Evolutionary conservation across 306 rosid species (phyloP).

Genomic region (Nissolia schottii): DNA sequence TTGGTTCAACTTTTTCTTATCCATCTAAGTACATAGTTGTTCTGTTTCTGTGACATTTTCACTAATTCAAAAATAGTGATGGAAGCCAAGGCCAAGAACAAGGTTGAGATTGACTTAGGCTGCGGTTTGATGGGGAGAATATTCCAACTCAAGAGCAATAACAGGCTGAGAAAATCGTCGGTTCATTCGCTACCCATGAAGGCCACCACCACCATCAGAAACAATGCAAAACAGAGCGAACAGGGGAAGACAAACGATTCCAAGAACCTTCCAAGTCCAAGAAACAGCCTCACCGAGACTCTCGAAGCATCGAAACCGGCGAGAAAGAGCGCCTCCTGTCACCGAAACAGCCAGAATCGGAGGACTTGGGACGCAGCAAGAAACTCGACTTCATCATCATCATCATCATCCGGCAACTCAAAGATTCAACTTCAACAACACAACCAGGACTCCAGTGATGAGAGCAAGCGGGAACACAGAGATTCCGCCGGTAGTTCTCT

Average conservation of each 20-base stretch:
- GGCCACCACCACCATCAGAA: constrained; percentile 13
- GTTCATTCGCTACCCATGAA: constrained; percentile 70
- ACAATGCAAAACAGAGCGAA: constrained; percentile 21
- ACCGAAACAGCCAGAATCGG: constrained; percentile 28
- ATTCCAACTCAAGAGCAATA: constrained; percentile 41
- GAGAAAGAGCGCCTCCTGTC: constrained; percentile 32
- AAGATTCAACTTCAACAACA: constrained; percentile 27
- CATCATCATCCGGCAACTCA: constrained; percentile 39
- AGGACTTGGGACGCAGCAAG: constrained; percentile 64
- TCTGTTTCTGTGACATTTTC: neutral
- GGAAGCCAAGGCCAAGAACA: constrained; percentile 49
- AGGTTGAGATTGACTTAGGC: constrained; percentile 35
- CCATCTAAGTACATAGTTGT: neutral
- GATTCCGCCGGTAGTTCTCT: constrained; percentile 23
- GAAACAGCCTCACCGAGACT: constrained; percentile 11
- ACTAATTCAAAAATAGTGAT: neutral
- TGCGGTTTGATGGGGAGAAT: constrained; percentile 66
- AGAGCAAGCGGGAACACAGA: constrained; percentile 28
- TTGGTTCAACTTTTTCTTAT: neutral
- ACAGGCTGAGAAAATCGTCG: constrained; percentile 58
- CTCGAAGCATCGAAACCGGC: constrained; percentile 6
- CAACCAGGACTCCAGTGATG: constrained; percentile 21
- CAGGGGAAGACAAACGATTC: constrained; percentile 12
- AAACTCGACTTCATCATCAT: constrained; percentile 61
- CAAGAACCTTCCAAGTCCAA: neutral